These are phyloP conservation scores for Paraglomus brasilianum DNA, from an alignment of 192 early-diverging fungal species.

Conservation along the genomic window DNA sequence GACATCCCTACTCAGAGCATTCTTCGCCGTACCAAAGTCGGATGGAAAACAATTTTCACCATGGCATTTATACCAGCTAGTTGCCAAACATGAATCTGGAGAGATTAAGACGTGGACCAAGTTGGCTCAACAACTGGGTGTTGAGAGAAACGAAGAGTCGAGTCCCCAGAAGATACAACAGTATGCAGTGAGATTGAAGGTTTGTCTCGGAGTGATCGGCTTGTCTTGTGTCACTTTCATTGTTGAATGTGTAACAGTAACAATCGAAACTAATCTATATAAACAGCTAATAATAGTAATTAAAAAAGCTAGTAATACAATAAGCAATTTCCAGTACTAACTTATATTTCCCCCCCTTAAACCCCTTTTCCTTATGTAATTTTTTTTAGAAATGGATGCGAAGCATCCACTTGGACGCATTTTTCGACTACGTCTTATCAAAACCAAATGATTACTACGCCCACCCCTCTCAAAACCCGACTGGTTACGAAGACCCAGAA, in stretches of 20 bases:
- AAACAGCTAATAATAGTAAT: too few relatives aligned
- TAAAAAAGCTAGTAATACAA: too few relatives aligned
- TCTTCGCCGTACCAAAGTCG: conserved; percentile 26
- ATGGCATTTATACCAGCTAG: conserved; percentile 25
- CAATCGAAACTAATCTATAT: too few relatives aligned
- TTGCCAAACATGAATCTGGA: conserved; percentile 23
- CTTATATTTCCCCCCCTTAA: neutral
- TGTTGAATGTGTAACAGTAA: too few relatives aligned
- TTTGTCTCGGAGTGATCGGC: neutral
- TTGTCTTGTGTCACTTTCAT: neutral
- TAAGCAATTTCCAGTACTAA: too few relatives aligned
- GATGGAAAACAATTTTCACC: conserved; percentile 28
- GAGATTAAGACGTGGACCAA: conserved; percentile 30
- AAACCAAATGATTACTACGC: conserved; percentile 28
- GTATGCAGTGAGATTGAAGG: conserved; percentile 31
- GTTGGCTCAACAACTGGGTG: conserved; percentile 30
- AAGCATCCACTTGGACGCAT: conserved; percentile 21
- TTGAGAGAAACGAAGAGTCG: conserved; percentile 18
- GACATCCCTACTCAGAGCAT: neutral
- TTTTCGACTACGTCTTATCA: conserved; percentile 24
- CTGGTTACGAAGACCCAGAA: neutral
- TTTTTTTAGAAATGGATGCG: conserved; percentile 29
- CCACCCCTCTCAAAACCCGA: conserved; percentile 19
- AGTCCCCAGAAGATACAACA: conserved; percentile 32
- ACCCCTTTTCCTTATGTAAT: neutral